phyloP scores from a whole-genome alignment of 352 stramenopile genomes.

The Elongisporangium anandrum region DNA sequence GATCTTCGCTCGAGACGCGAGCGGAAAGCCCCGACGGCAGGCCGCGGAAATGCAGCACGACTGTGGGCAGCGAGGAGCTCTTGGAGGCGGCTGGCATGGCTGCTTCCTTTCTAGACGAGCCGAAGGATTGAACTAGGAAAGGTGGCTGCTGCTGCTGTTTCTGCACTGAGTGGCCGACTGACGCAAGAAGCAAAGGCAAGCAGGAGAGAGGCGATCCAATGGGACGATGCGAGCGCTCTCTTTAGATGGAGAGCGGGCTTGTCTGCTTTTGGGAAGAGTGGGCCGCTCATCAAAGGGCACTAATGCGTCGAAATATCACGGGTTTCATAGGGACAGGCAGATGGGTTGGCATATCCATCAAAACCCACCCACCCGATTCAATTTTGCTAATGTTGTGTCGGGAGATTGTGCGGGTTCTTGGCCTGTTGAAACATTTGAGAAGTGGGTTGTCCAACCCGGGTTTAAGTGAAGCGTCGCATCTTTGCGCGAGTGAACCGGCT shows the following conservation, averaged over 20 bases:
- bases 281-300: background rate
- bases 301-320: background rate
- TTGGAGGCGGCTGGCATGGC: background rate
- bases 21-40: conserved; percentile 26
- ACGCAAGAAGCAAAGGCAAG: background rate
- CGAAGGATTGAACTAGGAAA: background rate
- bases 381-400: background rate
- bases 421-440: background rate
- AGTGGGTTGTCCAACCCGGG: background rate
- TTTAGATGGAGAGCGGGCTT: background rate
- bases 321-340: background rate
- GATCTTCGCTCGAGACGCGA: conserved; percentile 16
- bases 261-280: background rate
- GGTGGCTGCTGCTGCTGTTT: background rate
- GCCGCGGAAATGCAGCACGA: conserved; percentile 65
- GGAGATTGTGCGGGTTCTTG: background rate
- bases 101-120: background rate
- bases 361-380: background rate
- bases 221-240: background rate
- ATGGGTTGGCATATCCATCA: background rate
- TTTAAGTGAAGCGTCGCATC: background rate
- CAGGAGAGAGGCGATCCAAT: background rate
- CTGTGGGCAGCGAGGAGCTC: conserved; percentile 26
- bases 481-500: background rate
- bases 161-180: background rate